phyloP scores from a whole-genome alignment of 1,139 yeast genomes.

The Wickerhamiella infanticola region DNA sequence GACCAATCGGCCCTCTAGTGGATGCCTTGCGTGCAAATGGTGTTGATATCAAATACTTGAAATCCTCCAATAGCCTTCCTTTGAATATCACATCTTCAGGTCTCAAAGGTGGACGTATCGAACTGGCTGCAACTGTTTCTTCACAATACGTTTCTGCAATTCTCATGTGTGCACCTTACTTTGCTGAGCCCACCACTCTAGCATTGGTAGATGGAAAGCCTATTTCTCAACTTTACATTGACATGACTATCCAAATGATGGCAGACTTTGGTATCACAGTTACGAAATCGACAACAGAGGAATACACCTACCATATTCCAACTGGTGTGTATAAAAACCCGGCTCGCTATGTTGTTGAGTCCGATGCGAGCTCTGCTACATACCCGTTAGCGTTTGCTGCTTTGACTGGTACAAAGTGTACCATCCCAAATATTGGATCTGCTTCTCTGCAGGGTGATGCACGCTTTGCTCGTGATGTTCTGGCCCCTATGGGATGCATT shows the following conservation, averaged over 20 bases:
- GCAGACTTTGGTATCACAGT: constrained; percentile 72
- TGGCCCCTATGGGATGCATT: constrained; percentile 87
- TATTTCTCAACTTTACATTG: constrained; percentile 86
- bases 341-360: constrained; percentile 69
- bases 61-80: constrained; percentile 74
- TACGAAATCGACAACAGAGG: constrained; percentile 51
- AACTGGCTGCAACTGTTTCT: constrained; percentile 87
- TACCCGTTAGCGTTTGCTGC: constrained; percentile 98
- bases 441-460: constrained; percentile 95
- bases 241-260: constrained; percentile 97
- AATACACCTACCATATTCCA: constrained; percentile 81
- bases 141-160: constrained; percentile 95
- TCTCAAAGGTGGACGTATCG: constrained; percentile 77
- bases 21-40: constrained; percentile 81
- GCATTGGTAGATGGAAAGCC: constrained; percentile 93
- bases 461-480: constrained; percentile 82
- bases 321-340: constrained; percentile 71
- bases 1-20: constrained; percentile 94
- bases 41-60: constrained; percentile 52
- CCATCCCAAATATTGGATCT: constrained; percentile 88
- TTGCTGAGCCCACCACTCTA: constrained; percentile 72
- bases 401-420: constrained; percentile 84
- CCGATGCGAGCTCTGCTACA: constrained; percentile 98
- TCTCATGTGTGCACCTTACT: constrained; percentile 96
- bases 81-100: constrained; percentile 33